These are phyloP conservation scores for Triticum timopheevii DNA, from an alignment of 176 grass and related monocot species.

Conservation along the genomic window DNA sequence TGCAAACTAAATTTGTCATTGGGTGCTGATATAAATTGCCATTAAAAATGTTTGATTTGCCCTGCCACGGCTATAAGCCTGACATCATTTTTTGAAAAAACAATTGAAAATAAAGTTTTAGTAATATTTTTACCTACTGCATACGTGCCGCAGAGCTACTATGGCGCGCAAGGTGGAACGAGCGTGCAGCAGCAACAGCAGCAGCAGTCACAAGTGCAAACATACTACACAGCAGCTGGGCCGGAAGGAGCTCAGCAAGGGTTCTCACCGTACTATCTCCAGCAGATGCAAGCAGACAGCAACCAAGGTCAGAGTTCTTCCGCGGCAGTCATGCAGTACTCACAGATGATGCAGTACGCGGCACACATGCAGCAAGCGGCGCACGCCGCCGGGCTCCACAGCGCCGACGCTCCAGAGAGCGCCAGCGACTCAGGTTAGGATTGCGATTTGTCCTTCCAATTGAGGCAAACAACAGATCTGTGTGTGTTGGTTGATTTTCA, in stretches of 20 bases:
- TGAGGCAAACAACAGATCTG: no score
- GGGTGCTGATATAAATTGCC: no score
- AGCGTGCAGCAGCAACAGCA: background rate
- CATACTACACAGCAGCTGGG: slow-evolving; percentile 11
- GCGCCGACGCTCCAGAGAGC: background rate
- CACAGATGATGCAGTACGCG: background rate
- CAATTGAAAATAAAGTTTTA: no score
- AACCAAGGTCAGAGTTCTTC: background rate
- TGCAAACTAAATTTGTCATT: no score
- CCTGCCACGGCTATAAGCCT: no score
- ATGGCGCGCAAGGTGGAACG: background rate
- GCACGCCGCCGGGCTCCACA: background rate
- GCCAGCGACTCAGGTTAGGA: background rate
- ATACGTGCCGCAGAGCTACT: background rate
- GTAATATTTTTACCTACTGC: no score
- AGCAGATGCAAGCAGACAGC: background rate
- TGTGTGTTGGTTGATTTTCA: background rate
- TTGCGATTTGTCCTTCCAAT: background rate
- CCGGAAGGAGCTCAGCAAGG: background rate
- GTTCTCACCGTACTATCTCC: background rate
- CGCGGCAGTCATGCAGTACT: background rate
- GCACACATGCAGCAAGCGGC: slow-evolving; percentile 16
- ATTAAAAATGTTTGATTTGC: no score
- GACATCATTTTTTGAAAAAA: no score
- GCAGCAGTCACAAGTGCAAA: background rate